These are phyloP conservation scores for Allomyces macrogynus DNA, from an alignment of 192 early-diverging fungal genomes.

Conservation along the genomic window DNA sequence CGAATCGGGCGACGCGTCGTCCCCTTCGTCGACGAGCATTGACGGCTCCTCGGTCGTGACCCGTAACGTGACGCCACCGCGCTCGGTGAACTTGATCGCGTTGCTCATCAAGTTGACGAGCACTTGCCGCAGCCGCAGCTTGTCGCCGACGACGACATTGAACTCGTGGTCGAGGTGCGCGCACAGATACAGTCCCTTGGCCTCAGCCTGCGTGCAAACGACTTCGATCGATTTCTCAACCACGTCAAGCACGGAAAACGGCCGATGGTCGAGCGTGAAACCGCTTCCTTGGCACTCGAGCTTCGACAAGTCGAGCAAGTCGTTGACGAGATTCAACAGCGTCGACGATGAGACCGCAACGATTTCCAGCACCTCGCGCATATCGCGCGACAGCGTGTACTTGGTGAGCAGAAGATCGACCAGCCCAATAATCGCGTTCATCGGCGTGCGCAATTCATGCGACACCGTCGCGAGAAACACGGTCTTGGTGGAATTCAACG, in stretches of 20 bases:
- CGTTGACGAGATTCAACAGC: conserved; percentile 56
- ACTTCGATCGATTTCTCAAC: conserved; percentile 49
- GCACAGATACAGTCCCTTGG: conserved; percentile 49
- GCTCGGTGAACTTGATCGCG: conserved; percentile 67
- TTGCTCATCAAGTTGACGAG: conserved; percentile 68
- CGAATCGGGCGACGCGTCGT: neutral
- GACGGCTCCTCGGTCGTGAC: conserved; percentile 10
- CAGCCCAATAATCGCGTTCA: conserved; percentile 66
- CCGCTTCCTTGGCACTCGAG: conserved; percentile 10
- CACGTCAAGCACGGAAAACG: conserved; percentile 38
- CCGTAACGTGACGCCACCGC: conserved; percentile 41
- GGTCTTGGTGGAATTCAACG: neutral
- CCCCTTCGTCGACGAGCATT: neutral
- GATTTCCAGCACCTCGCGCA: conserved; percentile 62
- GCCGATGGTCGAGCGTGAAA: conserved; percentile 57
- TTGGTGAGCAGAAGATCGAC: conserved; percentile 43
- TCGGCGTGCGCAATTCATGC: conserved; percentile 66
- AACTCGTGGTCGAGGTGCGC: conserved; percentile 46
- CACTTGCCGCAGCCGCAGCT: conserved; percentile 51
- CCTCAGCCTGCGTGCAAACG: conserved; percentile 45
- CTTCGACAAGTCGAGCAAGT: conserved; percentile 68
- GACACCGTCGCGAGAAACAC: conserved; percentile 58
- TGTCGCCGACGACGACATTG: conserved; percentile 50
- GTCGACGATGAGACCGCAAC: conserved; percentile 49
- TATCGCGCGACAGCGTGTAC: conserved; percentile 52